Conservation (phyloP, 139 green algal species). For the Closterium sp. region DNA sequence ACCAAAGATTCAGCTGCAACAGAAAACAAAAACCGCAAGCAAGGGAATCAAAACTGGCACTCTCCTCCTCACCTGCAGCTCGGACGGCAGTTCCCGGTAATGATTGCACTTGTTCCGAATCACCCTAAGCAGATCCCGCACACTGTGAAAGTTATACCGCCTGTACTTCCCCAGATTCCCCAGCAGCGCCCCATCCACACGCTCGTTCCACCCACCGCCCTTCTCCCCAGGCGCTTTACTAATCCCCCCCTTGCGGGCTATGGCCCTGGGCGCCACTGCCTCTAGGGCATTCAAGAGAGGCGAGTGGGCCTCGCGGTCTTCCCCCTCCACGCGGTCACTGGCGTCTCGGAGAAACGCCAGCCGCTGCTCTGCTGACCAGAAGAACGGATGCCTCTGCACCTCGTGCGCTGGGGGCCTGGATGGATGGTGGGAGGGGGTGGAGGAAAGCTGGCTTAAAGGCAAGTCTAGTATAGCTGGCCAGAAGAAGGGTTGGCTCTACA, state of each 20-base stretch:
- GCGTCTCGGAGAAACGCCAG: slow-evolving; percentile 87
- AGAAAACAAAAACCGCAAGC: slow-evolving; percentile 26
- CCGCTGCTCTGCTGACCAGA: slow-evolving; percentile 76
- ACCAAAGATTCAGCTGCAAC: neutral
- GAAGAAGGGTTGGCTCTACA: slow-evolving; percentile 89
- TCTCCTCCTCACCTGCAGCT: slow-evolving; percentile 33
- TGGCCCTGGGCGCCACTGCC: neutral
- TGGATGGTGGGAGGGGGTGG: neutral
- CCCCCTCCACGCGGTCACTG: slow-evolving; percentile 77
- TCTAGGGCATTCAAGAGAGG: slow-evolving; percentile 49
- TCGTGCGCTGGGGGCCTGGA: slow-evolving; percentile 66
- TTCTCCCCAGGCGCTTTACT: neutral
- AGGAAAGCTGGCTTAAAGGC: no score
- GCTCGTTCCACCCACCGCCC: slow-evolving; percentile 69
- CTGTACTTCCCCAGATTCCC: slow-evolving; percentile 83
- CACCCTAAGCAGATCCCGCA: slow-evolving; percentile 95
- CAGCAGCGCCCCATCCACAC: slow-evolving; percentile 74
- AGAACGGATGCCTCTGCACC: slow-evolving; percentile 83
- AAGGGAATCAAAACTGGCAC: neutral
- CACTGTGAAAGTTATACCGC: slow-evolving; percentile 54
- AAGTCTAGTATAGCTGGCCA: no score
- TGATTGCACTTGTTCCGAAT: slow-evolving; percentile 98
- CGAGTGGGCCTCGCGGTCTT: slow-evolving; percentile 71
- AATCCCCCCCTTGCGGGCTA: slow-evolving; percentile 6
- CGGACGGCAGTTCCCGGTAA: slow-evolving; percentile 86